Evolutionary conservation across 2,329 filamentous ascomycete species (phyloP).

Genomic region (Lachnum nothofagi): DNA sequence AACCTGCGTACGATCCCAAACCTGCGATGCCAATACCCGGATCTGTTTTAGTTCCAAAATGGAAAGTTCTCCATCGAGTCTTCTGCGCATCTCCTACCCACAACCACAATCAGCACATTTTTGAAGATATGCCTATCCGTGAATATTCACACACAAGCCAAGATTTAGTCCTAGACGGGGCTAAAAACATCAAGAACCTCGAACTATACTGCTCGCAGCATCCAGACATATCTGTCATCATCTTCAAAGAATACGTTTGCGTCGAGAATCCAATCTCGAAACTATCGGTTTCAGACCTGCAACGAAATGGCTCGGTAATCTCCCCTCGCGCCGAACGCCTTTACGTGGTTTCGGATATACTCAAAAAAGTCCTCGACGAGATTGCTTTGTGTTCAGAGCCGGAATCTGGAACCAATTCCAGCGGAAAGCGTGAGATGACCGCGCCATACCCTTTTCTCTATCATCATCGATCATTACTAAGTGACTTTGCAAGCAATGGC

Average conservation of each 20-base stretch:
- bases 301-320: too few relatives aligned
- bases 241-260: constrained; percentile 4
- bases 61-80: constrained; percentile 4
- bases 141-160: too few relatives aligned
- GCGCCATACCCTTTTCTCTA: constrained; percentile 7
- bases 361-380: too few relatives aligned
- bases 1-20: too few relatives aligned
- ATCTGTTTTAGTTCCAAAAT: background rate
- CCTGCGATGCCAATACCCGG: background rate
- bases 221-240: constrained; percentile 4
- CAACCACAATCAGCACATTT: background rate
- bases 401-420: too few relatives aligned
- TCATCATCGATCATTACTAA: constrained; percentile 2
- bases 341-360: too few relatives aligned
- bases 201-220: background rate
- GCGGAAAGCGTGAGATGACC: background rate
- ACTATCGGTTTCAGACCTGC: too few relatives aligned
- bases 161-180: too few relatives aligned
- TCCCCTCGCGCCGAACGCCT: too few relatives aligned
- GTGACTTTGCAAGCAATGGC: background rate
- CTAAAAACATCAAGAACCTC: too few relatives aligned
- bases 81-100: constrained; percentile 2
- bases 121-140: background rate
- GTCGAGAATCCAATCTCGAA: background rate
- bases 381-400: too few relatives aligned